Evolutionary conservation across 1,284 basidiomycete genomes (phyloP), one percentile per base, ranked within the genome.

Genomic region (Ceratorhiza oryzae-sativae): DNA sequence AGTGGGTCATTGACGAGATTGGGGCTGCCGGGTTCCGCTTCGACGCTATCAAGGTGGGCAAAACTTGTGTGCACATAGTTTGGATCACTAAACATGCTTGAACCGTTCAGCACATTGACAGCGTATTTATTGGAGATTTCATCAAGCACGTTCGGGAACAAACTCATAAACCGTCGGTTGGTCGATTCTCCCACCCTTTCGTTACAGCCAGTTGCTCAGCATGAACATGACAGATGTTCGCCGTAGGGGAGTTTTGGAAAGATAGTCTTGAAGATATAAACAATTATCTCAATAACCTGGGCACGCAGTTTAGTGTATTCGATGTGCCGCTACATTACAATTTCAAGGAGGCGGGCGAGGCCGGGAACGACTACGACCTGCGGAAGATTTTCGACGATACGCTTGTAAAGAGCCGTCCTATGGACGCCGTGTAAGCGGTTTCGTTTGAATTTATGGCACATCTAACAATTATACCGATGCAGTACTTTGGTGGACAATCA

Each of bases 251-350:
- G 76, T 86, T 85, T 78, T 86, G 84, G 84, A 83, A 85, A 73
- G 83, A 83, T 77, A 82, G 80, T 1, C 68, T 79, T 1, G 77
- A 76, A 1, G 81, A 82, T 72, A 77, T 86, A n/a, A 80, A 82
- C 59, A 79, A 77, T 9, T 86, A 82, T 74, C 76, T 86, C 15
- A 78, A 81, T 49, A 73, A 75, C 0, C 80, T 83, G 18, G 81
- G 78, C 2, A 74, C 75, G 32, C 72, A 72, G 53, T 87, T 88
- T 80, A 84, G 82, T 15, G 81, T 86, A 49, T 87, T 88, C 73
- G 86, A 87, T 75, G 83, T 84, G 0, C 84, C 84, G 12, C 79
- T 87, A 46, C 86, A 87, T 76, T 84, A 84, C 79, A 85, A 86
- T 75, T 86, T 87, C 79, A 84, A 86, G 72, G 80, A 83, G 67